Evolutionary conservation across 192 early-diverging fungal genomes (phyloP), one percentile per base, ranked within the genome.

Genomic region (Podila epigama): DNA sequence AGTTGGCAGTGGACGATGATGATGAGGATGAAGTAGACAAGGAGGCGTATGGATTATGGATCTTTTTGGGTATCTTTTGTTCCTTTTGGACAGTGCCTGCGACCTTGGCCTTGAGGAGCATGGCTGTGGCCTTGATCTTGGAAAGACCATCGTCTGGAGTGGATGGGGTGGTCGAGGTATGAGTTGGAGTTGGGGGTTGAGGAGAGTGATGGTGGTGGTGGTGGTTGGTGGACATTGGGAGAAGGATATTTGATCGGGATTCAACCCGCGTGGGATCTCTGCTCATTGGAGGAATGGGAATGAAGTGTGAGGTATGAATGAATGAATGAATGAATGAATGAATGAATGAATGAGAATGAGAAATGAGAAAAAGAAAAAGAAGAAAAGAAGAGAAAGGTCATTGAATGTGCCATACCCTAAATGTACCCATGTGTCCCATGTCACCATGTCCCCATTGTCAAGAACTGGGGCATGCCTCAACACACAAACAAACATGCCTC

Each of bases 21-120:
- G 63, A 42, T 3, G 40, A 61, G 16, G 63, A 50, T 3, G 63
- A 60, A 22, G 31, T 66, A 13, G 71, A 58, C 1, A 65, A 58
- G 22, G 15, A 56, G 13, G 29, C 41, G 35, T 60, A 70, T 6
- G 64, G 71, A 31, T 75, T 58, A n/a, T 65, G 32, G 32, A 75
- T 75, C 65, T 75, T 75, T 42, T 65, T 75, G 64, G 71, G 71
- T 5, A 48, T 15, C 35, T 60, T 66, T 31, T 75, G 71, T 4
- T 64, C 52, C 52, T 75, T 75, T 11, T 5, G 55, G 53, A 37
- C 60, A 16, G 65, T 75, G 10, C 71, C 71, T 16, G 71, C 71
- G 22, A 75, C 71, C 35, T 75, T 75, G 55, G 66, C 64, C n/a
- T 75, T 75, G 53, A 75, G 65, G 18, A 75, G 53, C 4, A 75